Conservation (phyloP, 176 grass and related monocot species). For the Elaeis guineensis region DNA sequence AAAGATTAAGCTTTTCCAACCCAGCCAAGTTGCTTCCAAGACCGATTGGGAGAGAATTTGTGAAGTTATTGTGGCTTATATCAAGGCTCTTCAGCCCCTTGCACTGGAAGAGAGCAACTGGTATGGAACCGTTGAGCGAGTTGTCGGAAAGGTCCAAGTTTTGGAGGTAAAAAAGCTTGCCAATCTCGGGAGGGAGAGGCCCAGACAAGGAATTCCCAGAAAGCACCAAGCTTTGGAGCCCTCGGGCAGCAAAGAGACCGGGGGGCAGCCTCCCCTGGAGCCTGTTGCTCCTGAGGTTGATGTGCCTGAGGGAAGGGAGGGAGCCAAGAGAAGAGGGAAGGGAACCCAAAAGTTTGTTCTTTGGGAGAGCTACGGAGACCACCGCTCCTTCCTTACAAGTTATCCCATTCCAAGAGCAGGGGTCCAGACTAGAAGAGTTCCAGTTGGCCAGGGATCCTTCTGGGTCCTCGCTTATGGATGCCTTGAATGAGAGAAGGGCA, state of each 20-base stretch:
- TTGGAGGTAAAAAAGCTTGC: slow-evolving; percentile 9
- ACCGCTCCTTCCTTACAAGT: slow-evolving; percentile 30
- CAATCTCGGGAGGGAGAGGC: not conserved
- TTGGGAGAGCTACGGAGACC: slow-evolving; percentile 59
- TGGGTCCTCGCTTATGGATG: slow-evolving; percentile 55
- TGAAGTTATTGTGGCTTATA: slow-evolving; percentile 10
- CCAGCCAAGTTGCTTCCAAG: slow-evolving; percentile 2
- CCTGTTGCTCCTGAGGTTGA: slow-evolving; percentile 69
- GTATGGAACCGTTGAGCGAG: not conserved
- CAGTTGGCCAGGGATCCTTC: slow-evolving; percentile 49
- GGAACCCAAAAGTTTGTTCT: slow-evolving; percentile 37
- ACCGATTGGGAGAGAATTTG: not conserved
- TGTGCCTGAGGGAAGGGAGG: slow-evolving; percentile 59
- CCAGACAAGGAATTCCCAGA: slow-evolving; percentile 11
- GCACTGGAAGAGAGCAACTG: not conserved
- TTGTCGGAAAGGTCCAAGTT: slow-evolving; percentile 7
- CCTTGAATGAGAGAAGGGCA: slow-evolving; percentile 72
- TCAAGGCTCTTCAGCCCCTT: slow-evolving; percentile 3
- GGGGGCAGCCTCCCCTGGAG: slow-evolving; percentile 43
- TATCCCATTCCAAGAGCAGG: slow-evolving; percentile 85
- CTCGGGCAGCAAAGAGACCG: slow-evolving; percentile 21
- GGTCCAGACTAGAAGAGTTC: slow-evolving; percentile 44
- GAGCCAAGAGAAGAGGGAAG: slow-evolving; percentile 40
- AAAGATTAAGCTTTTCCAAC: slow-evolving; percentile 1
- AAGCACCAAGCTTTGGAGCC: slow-evolving; percentile 24